A percentile compares a stretch with the other conserved stretches of the same genome.
Evolutionary conservation across 225 moss, liverwort and hornwort genomes (phyloP).

Genomic region (Sphagnum contortum): DNA sequence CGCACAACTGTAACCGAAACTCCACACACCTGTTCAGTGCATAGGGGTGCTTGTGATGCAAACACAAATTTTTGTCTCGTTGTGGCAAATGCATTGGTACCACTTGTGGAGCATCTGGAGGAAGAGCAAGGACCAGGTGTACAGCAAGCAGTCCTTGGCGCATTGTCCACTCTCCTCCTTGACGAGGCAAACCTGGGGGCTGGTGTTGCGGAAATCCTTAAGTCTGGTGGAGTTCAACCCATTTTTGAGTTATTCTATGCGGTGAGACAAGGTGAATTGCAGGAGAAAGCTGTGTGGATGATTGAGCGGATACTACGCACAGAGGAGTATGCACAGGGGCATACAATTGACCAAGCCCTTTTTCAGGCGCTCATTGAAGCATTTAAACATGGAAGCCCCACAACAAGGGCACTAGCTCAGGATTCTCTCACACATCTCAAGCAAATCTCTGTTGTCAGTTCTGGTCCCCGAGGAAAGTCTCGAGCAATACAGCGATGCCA

Average conservation of each 20-base stretch:
- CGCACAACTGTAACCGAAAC: background rate
- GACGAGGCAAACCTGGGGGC: background rate
- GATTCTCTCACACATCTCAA: conserved; percentile 5
- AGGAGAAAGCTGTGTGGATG: conserved; percentile 3
- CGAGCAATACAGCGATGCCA: background rate
- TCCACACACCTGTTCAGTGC: conserved; percentile 1
- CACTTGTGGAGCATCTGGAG: conserved; percentile 3
- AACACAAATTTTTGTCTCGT: conserved; percentile 1
- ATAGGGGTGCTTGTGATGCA: background rate
- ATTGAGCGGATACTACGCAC: conserved; percentile 1
- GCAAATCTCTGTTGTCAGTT: conserved; percentile 1
- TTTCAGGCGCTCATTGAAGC: conserved; percentile 1
- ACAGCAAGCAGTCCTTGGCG: background rate
- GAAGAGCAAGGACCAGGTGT: background rate
- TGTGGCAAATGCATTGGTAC: conserved; percentile 2
- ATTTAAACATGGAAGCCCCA: background rate
- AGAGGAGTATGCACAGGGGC: conserved; percentile 2
- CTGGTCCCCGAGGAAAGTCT: background rate
- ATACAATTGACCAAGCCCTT: conserved; percentile 1
- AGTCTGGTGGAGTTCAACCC: background rate
- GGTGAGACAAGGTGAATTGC: background rate
- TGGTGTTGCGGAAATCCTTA: conserved; percentile 1
- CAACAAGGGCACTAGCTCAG: background rate
- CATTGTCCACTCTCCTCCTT: conserved; percentile 2
- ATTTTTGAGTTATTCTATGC: conserved; percentile 1